A percentile compares a stretch with the other conserved stretches of the same genome.
These are phyloP conservation scores for Citrus sp. DNA, from an alignment of 345 rosid species.

Conservation along the genomic window DNA sequence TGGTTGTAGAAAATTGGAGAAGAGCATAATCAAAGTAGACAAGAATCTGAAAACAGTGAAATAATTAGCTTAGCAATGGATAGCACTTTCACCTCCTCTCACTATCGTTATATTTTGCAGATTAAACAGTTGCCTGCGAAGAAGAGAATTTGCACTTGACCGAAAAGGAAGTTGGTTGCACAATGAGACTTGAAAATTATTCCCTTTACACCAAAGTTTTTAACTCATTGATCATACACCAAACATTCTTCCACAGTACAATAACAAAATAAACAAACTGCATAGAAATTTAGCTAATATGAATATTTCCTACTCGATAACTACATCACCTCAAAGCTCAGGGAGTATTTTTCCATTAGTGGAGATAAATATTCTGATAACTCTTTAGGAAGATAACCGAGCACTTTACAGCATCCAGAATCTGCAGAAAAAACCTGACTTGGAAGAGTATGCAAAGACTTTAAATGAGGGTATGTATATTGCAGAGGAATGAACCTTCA, in stretches of 20 bases:
- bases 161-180: background rate
- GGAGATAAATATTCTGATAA: constrained; percentile 71
- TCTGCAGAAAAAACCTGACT: constrained; percentile 63
- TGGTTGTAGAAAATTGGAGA: background rate
- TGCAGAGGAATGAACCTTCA: background rate
- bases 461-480: background rate
- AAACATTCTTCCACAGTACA: background rate
- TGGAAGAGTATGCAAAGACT: constrained; percentile 5
- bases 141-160: background rate
- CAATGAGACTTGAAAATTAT: background rate
- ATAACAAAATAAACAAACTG: background rate
- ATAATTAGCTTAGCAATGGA: background rate
- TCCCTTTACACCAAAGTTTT: background rate
- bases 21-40: background rate
- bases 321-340: constrained; percentile 61
- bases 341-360: constrained; percentile 49
- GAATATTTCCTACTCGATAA: background rate
- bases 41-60: background rate
- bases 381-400: constrained; percentile 83
- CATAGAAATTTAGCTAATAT: background rate
- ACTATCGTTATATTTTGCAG: background rate
- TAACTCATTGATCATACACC: background rate
- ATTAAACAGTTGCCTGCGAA: background rate
- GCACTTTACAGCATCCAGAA: constrained; percentile 39
- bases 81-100: background rate